A percentile compares a stretch with the other conserved stretches of the same genome.
phyloP scores from a whole-genome alignment of 225 moss, liverwort and hornwort species.

The Neckera pumila region DNA sequence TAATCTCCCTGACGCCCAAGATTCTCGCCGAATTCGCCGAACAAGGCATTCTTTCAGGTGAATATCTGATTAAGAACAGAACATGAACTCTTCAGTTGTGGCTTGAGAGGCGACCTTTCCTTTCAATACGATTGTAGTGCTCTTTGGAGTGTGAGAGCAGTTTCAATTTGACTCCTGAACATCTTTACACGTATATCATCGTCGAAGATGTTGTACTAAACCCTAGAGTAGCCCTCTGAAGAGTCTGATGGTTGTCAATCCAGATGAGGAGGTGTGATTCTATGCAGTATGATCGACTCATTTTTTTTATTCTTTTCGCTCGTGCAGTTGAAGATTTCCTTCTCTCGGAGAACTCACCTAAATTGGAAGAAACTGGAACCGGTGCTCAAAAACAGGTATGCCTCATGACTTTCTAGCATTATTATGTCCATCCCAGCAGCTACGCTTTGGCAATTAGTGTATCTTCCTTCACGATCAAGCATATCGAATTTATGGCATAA shows the following conservation, averaged over 20 bases:
- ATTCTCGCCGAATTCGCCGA: conserved; percentile 31
- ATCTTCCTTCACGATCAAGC: neutral
- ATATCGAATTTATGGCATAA: neutral
- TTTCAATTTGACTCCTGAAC: neutral
- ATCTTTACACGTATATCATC: neutral
- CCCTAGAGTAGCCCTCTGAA: neutral
- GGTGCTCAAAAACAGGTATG: conserved; percentile 32
- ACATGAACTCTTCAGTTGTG: neutral
- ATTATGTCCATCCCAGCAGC: neutral
- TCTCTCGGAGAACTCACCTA: conserved; percentile 8
- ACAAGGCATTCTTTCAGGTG: conserved; percentile 38
- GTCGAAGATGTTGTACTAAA: neutral
- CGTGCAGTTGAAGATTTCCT: conserved; percentile 42
- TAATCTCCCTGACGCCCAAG: conserved; percentile 40
- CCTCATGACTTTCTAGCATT: neutral
- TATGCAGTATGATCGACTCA: neutral
- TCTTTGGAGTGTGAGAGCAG: neutral
- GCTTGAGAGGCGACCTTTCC: neutral
- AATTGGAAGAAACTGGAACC: conserved; percentile 26
- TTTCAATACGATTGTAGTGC: neutral
- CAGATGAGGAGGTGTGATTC: neutral
- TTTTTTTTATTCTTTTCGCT: neutral
- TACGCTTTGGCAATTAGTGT: neutral
- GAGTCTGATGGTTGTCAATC: neutral
- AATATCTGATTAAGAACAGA: neutral